These are phyloP conservation scores for Diaporthe sp. DNA, from an alignment of 2,329 filamentous ascomycete genomes.

Conservation along the genomic window DNA sequence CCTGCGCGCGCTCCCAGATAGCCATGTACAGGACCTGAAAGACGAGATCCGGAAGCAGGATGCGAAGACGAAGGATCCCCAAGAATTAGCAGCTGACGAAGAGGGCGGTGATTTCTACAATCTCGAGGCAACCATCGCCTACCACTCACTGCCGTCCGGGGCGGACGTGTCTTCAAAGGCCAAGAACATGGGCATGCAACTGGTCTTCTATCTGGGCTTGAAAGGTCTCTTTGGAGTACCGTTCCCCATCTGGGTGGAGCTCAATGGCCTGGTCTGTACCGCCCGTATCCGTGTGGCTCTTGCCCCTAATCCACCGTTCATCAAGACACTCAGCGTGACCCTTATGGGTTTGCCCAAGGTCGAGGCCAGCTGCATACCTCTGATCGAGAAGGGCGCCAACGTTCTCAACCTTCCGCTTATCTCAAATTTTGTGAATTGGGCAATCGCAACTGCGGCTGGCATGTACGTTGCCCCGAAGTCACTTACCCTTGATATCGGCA, in stretches of 20 bases:
- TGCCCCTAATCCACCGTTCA: slow-evolving; percentile 90
- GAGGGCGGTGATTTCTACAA: slow-evolving; percentile 95
- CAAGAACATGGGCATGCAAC: slow-evolving; percentile 96
- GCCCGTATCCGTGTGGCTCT: slow-evolving; percentile 86
- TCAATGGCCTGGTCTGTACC: slow-evolving; percentile 92
- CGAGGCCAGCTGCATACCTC: slow-evolving; percentile 89
- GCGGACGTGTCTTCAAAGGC: slow-evolving; percentile 83
- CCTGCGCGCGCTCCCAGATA: slow-evolving; percentile 86
- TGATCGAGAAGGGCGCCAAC: slow-evolving; percentile 92
- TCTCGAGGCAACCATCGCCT: slow-evolving; percentile 89
- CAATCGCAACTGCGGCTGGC: slow-evolving; percentile 86
- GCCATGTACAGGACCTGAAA: slow-evolving; percentile 85
- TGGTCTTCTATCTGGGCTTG: slow-evolving; percentile 93
- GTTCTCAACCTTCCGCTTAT: slow-evolving; percentile 93
- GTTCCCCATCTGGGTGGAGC: slow-evolving; percentile 89
- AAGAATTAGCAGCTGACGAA: slow-evolving; percentile 90
- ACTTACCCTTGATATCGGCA: slow-evolving; percentile 90
- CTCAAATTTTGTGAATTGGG: slow-evolving; percentile 97
- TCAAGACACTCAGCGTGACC: slow-evolving; percentile 93
- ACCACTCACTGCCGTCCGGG: slow-evolving; percentile 85
- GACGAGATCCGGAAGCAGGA: slow-evolving; percentile 84
- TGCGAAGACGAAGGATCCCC: slow-evolving; percentile 83
- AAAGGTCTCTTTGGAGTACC: slow-evolving; percentile 92
- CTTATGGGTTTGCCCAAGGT: slow-evolving; percentile 95
- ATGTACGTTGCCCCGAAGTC: slow-evolving; percentile 97